Percentiles rank a stretch among this genome's conserved stretches.
Evolutionary conservation across 768 basidiomycete genomes (phyloP).

Genomic region (Clathrus columnatus): DNA sequence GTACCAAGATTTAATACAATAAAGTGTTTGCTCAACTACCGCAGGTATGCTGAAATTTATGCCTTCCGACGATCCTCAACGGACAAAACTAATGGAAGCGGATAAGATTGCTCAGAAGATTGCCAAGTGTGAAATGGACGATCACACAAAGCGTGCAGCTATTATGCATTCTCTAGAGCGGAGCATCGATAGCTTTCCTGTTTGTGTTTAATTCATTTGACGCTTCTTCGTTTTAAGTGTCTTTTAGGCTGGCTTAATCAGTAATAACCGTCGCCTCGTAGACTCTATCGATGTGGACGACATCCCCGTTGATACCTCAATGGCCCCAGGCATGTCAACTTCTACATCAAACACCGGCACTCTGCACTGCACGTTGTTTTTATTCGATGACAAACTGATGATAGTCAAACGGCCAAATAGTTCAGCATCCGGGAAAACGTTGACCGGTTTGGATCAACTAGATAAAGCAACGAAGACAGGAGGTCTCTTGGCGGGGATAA

Average conservation of each 20-base stretch:
- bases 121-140: conserved; percentile 85
- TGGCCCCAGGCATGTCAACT: conserved; percentile 36
- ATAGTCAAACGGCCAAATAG: conserved; percentile 81
- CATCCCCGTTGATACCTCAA: conserved; percentile 31
- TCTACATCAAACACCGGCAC: conserved; percentile 32
- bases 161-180: conserved; percentile 80
- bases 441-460: conserved; percentile 71
- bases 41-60: conserved; percentile 84
- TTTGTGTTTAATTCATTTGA: conserved; percentile 16
- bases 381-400: conserved; percentile 92
- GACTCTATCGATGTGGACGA: conserved; percentile 95
- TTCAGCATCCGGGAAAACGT: conserved; percentile 61
- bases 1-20: neutral
- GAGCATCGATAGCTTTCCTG: conserved; percentile 84
- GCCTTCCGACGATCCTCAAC: conserved; percentile 67
- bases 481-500: conserved; percentile 53
- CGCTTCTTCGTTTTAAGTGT: neutral
- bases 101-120: conserved; percentile 85
- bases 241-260: conserved; percentile 62
- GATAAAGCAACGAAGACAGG: conserved; percentile 53
- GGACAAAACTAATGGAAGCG: conserved; percentile 71
- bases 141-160: conserved; percentile 81
- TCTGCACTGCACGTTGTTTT: conserved; percentile 80
- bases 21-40: neutral
- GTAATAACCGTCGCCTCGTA: conserved; percentile 77